These are phyloP conservation scores for Zygosaccharomyces pseudobailii DNA, from an alignment of 1,139 yeast genomes.

Conservation along the genomic window DNA sequence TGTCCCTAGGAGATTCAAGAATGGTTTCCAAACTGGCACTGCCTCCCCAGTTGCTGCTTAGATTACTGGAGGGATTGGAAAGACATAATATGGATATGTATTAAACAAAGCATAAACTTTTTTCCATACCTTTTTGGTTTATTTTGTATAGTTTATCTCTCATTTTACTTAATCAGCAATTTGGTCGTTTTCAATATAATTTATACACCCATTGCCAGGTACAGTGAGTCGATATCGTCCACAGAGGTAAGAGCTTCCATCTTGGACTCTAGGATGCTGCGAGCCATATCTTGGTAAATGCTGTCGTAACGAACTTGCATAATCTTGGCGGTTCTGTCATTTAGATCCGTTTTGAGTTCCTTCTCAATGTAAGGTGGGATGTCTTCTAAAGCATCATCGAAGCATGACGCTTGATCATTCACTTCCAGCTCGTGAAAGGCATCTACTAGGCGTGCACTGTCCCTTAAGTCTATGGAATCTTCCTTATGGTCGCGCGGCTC, in stretches of 20 bases:
- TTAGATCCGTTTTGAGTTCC: conserved; percentile 17
- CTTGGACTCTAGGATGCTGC: conserved; percentile 56
- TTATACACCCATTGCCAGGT: conserved; percentile 55
- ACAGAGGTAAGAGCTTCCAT: conserved; percentile 52
- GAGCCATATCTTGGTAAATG: conserved; percentile 61
- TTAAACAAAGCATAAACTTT: conserved; percentile 4
- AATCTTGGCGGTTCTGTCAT: conserved; percentile 16
- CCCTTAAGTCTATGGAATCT: conserved; percentile 15
- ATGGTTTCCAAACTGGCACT: conserved; percentile 93
- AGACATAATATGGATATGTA: conserved; percentile 5
- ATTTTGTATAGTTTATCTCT: conserved; percentile 8
- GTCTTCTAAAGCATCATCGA: conserved; percentile 30
- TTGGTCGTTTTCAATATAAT: conserved; percentile 8
- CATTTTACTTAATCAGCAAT: background rate
- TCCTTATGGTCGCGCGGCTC: conserved; percentile 20
- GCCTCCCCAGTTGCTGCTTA: conserved; percentile 38
- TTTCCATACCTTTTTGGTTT: background rate
- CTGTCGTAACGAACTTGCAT: conserved; percentile 45
- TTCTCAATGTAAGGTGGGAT: conserved; percentile 24
- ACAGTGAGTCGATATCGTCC: conserved; percentile 76
- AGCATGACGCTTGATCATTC: conserved; percentile 18
- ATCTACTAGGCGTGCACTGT: conserved; percentile 23
- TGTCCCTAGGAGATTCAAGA: conserved; percentile 97
- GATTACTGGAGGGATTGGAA: conserved; percentile 6
- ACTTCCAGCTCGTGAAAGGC: conserved; percentile 21